These are phyloP conservation scores for Beauveria sp. DNA, from an alignment of 2,329 filamentous ascomycete genomes.

Conservation along the genomic window DNA sequence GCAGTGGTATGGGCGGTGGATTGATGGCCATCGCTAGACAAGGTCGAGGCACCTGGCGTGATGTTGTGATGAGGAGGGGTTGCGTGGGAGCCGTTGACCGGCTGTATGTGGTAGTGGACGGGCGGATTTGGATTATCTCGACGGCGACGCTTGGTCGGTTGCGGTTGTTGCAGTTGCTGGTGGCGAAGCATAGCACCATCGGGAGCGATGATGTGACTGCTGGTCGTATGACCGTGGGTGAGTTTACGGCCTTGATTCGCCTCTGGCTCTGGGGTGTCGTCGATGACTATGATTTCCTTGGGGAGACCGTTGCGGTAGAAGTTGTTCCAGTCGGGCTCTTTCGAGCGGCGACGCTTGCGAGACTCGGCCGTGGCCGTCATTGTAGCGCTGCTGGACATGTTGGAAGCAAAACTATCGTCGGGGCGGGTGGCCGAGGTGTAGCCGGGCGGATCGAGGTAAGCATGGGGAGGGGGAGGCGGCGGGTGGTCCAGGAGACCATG, in stretches of 20 bases:
- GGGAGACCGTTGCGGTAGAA: constrained; percentile 81
- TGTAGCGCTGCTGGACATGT: constrained; percentile 14
- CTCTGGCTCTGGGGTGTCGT: constrained; percentile 59
- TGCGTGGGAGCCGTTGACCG: constrained; percentile 57
- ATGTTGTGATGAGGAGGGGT: constrained; percentile 61
- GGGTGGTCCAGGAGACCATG: constrained; percentile 26
- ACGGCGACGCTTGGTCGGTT: constrained; percentile 67
- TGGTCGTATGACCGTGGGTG: constrained; percentile 24
- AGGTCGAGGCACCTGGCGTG: constrained; percentile 60
- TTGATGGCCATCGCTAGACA: constrained; percentile 76
- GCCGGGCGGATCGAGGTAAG: constrained; percentile 1
- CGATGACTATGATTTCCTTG: constrained; percentile 79
- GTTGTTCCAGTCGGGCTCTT: constrained; percentile 66
- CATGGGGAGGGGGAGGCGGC: constrained; percentile 26
- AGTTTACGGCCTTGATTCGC: constrained; percentile 34
- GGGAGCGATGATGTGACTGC: constrained; percentile 22
- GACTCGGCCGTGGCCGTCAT: constrained; percentile 22
- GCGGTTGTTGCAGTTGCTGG: constrained; percentile 30
- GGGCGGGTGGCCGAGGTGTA: neutral
- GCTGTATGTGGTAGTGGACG: constrained; percentile 57
- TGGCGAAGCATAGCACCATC: constrained; percentile 17
- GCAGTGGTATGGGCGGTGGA: constrained; percentile 80
- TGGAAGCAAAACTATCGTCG: constrained; percentile 10
- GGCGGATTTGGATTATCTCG: constrained; percentile 45
- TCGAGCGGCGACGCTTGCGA: constrained; percentile 49